phyloP scores from a whole-genome alignment of 2,329 filamentous ascomycete species.

The Paecilomyces dactylethromorphus region DNA sequence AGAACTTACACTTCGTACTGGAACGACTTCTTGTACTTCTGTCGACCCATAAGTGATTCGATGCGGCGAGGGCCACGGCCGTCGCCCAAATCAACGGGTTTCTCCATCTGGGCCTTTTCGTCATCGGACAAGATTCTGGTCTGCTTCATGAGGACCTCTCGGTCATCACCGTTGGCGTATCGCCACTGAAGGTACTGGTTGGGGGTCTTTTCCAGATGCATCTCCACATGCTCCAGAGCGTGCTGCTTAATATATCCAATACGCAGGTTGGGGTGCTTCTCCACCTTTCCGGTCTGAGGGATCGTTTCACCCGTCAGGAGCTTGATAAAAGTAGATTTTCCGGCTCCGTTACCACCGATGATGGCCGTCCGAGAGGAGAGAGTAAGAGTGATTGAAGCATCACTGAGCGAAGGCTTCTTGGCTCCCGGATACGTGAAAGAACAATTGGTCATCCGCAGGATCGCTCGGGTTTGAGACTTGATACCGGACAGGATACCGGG shows the following conservation, averaged over 20 bases:
- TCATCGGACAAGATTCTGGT: slow-evolving; percentile 81
- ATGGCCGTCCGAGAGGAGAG: slow-evolving; percentile 92
- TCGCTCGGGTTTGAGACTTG: slow-evolving; percentile 88
- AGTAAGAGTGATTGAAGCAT: slow-evolving; percentile 80
- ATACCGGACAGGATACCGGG: slow-evolving; percentile 91
- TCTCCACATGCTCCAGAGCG: slow-evolving; percentile 96
- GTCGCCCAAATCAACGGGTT: slow-evolving; percentile 75
- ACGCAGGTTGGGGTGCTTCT: slow-evolving; percentile 97
- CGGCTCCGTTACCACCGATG: slow-evolving; percentile 94
- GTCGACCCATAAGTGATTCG: slow-evolving; percentile 86
- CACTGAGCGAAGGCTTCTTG: slow-evolving; percentile 75
- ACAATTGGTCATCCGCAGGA: slow-evolving; percentile 89
- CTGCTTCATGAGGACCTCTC: slow-evolving; percentile 96
- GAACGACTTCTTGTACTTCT: slow-evolving; percentile 99
- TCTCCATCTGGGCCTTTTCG: slow-evolving; percentile 88
- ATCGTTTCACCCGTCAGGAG: slow-evolving; percentile 88
- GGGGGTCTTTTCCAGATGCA: slow-evolving; percentile 98
- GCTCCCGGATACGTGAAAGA: slow-evolving; percentile 91
- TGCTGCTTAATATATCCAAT: slow-evolving; percentile 99
- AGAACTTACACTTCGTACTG: slow-evolving; percentile 72
- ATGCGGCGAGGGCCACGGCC: slow-evolving; percentile 71
- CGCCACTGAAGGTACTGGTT: slow-evolving; percentile 99
- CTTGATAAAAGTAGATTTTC: slow-evolving; percentile 98
- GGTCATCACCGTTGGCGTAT: slow-evolving; percentile 93
- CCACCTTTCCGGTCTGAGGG: slow-evolving; percentile 75